phyloP scores from a whole-genome alignment of 306 rosid species.

The Trifolium repens region DNA sequence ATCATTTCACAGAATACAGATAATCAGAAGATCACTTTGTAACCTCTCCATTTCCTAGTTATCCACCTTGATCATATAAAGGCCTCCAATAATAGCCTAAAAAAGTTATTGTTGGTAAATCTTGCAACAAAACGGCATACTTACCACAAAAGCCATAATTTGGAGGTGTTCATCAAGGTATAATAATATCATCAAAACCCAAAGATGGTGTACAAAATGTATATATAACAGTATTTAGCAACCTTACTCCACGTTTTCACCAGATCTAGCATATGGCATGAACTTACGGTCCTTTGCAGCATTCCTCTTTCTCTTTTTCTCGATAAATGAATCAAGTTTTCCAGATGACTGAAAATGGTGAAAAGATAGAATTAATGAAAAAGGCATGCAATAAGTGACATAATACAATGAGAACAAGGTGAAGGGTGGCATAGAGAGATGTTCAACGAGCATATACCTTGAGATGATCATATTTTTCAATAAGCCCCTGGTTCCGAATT shows the following conservation, averaged over 20 bases:
- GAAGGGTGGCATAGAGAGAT: not conserved
- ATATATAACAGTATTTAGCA: not conserved
- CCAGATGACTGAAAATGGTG: slow-evolving; percentile 62
- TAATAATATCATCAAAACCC: not conserved
- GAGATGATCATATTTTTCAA: slow-evolving; percentile 68
- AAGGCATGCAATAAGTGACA: slow-evolving; percentile 4
- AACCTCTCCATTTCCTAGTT: not conserved
- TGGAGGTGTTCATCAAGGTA: not conserved
- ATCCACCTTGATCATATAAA: not conserved
- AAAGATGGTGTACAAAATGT: not conserved
- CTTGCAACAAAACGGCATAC: not conserved
- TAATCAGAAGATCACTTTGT: not conserved
- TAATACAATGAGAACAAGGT: not conserved
- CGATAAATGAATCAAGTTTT: slow-evolving; percentile 71
- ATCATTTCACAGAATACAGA: not conserved
- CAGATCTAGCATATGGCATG: slow-evolving; percentile 77
- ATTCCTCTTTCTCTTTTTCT: slow-evolving; percentile 81
- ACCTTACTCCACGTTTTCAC: slow-evolving; percentile 40
- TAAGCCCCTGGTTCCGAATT: slow-evolving; percentile 66
- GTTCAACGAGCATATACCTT: slow-evolving; percentile 55
- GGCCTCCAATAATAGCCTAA: not conserved
- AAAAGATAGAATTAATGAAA: slow-evolving; percentile 13
- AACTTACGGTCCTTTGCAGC: slow-evolving; percentile 77
- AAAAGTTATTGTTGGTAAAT: not conserved
- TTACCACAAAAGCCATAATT: not conserved